Evolutionary conservation across 805 yeast genomes (phyloP).

Genomic region (Millerozyma acaciae): DNA sequence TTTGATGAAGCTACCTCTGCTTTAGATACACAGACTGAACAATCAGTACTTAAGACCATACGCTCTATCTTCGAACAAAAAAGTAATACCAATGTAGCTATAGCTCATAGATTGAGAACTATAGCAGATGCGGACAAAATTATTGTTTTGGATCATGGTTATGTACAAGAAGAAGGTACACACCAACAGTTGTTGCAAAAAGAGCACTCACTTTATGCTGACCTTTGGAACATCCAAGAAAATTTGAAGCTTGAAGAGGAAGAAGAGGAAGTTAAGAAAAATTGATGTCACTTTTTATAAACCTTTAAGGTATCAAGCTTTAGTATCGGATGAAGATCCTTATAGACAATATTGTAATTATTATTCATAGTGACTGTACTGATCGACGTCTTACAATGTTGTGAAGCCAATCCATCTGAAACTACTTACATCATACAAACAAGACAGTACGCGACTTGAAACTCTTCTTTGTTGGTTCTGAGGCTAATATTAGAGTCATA

Average conservation of each 20-base stretch:
- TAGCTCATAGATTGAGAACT: slow-evolving; percentile 92
- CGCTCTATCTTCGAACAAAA: slow-evolving; percentile 55
- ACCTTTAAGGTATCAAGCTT: too few species aligned
- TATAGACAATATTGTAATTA: too few species aligned
- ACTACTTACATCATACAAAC: too few species aligned
- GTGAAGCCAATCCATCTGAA: too few species aligned
- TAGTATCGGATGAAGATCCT: too few species aligned
- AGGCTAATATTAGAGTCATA: too few species aligned
- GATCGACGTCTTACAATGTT: too few species aligned
- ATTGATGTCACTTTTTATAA: too few species aligned
- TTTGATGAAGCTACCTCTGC: slow-evolving; percentile 98
- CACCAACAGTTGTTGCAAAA: slow-evolving; percentile 59
- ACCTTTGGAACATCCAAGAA: slow-evolving; percentile 92
- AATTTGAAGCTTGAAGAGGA: slow-evolving; percentile 51
- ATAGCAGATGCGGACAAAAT: slow-evolving; percentile 93
- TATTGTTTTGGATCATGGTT: slow-evolving; percentile 76
- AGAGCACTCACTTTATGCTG: slow-evolving; percentile 62
- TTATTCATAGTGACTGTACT: too few species aligned
- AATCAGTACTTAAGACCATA: slow-evolving; percentile 72
- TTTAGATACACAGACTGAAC: slow-evolving; percentile 94
- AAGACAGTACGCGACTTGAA: too few species aligned
- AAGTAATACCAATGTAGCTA: slow-evolving; percentile 74
- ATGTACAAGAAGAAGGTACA: slow-evolving; percentile 83
- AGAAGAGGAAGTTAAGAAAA: slow-evolving; percentile 8
- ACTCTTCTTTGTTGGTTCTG: too few species aligned